Conservation (phyloP, 1,139 yeast species). For the Candida sanyaensis region DNA sequence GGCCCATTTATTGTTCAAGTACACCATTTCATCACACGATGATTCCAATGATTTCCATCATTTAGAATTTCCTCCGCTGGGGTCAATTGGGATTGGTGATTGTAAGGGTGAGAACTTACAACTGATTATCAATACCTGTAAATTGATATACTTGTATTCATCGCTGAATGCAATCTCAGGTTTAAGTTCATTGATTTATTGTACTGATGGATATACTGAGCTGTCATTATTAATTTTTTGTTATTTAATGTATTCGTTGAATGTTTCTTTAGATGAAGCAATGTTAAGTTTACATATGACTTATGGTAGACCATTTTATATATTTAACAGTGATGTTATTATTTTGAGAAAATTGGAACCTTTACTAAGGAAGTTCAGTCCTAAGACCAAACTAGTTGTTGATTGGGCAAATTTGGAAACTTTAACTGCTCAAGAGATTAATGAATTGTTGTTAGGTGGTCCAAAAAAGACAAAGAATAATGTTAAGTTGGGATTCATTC, state of each 20-base stretch:
- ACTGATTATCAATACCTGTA: slow-evolving; percentile 64
- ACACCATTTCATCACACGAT: slow-evolving; percentile 28
- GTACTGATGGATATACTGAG: slow-evolving; percentile 93
- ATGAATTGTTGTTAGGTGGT: slow-evolving; percentile 32
- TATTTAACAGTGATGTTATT: slow-evolving; percentile 74
- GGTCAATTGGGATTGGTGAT: slow-evolving; percentile 75
- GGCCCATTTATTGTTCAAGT: slow-evolving; percentile 35
- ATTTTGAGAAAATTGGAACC: slow-evolving; percentile 66
- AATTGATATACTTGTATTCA: slow-evolving; percentile 49
- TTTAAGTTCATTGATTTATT: slow-evolving; percentile 54
- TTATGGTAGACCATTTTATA: slow-evolving; percentile 77
- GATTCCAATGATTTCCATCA: slow-evolving; percentile 31
- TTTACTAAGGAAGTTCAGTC: slow-evolving; percentile 58
- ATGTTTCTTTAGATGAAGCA: slow-evolving; percentile 54
- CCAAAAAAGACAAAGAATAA: slow-evolving; percentile 15
- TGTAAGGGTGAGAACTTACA: slow-evolving; percentile 56
- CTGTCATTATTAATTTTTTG: slow-evolving; percentile 74
- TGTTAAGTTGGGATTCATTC: slow-evolving; percentile 14
- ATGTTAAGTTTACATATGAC: slow-evolving; percentile 59
- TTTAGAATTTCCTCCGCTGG: slow-evolving; percentile 81
- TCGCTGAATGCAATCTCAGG: slow-evolving; percentile 26
- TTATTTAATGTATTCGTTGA: slow-evolving; percentile 67
- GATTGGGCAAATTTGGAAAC: slow-evolving; percentile 29
- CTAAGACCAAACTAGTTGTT: slow-evolving; percentile 25
- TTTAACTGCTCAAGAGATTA: slow-evolving; percentile 33